phyloP scores from a whole-genome alignment of 2,329 filamentous ascomycete species.

The Madurella mycetomatis region DNA sequence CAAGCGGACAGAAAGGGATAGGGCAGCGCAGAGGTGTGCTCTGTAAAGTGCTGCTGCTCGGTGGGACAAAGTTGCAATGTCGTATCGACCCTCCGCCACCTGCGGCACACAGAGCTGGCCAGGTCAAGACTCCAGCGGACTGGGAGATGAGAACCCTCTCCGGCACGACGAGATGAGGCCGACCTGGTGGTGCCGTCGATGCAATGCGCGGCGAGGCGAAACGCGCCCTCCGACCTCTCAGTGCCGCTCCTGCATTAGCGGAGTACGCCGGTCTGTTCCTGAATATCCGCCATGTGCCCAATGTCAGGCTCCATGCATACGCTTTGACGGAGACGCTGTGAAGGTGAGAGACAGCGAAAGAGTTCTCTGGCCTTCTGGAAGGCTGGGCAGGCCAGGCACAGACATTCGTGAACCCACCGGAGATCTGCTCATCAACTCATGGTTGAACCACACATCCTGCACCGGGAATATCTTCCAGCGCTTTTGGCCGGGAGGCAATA shows the following conservation, averaged over 20 bases:
- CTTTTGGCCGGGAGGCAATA: too few relatives aligned
- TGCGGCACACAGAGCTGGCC: not conserved
- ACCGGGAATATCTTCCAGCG: not conserved
- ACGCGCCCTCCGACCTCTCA: slow-evolving; percentile 10
- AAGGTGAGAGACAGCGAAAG: not conserved
- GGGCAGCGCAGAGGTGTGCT: not conserved
- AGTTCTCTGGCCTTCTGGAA: slow-evolving; percentile 9
- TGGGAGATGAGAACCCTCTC: not conserved
- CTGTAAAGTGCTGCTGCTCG: not conserved
- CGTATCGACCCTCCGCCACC: slow-evolving; percentile 4
- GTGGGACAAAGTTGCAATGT: slow-evolving; percentile 2
- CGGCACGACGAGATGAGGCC: not conserved
- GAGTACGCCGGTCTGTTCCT: slow-evolving; percentile 20
- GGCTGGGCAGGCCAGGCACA: slow-evolving; percentile 3
- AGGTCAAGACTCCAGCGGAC: not conserved
- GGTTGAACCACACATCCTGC: not conserved
- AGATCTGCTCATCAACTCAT: not conserved
- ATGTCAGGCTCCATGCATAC: slow-evolving; percentile 12
- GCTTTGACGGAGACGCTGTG: slow-evolving; percentile 9
- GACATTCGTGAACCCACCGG: not conserved
- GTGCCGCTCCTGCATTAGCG: slow-evolving; percentile 25
- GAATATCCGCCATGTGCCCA: slow-evolving; percentile 19
- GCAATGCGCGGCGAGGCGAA: slow-evolving; percentile 9
- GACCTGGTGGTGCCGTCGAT: not conserved
- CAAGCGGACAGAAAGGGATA: not conserved